phyloP scores from a whole-genome alignment of 2,329 filamentous ascomycete species.

The Aspergillus flavus region DNA sequence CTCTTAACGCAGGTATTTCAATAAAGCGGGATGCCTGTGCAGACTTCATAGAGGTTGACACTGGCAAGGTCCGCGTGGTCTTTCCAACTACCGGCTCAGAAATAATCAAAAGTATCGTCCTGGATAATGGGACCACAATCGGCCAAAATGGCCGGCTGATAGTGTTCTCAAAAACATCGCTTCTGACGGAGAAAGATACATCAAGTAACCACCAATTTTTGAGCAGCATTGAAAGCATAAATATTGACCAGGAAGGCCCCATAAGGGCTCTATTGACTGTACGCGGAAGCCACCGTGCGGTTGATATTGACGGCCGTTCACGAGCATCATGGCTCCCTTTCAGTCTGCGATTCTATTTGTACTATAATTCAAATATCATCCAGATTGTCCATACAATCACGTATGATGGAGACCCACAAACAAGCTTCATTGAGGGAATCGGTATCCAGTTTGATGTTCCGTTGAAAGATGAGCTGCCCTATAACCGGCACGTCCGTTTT shows the following conservation, averaged over 20 bases:
- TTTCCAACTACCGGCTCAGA: background rate
- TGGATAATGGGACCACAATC: background rate
- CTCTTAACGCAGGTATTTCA: conserved; percentile 32
- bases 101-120: background rate
- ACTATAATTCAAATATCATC: conserved; percentile 59
- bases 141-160: background rate
- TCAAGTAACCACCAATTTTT: background rate
- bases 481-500: conserved; percentile 62
- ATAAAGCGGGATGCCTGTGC: background rate
- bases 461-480: conserved; percentile 54
- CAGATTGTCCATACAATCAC: conserved; percentile 59
- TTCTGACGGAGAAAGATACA: background rate
- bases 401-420: conserved; percentile 54
- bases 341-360: conserved; percentile 61
- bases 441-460: conserved; percentile 45
- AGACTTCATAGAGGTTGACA: background rate
- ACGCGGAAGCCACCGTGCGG: conserved; percentile 41
- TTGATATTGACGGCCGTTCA: conserved; percentile 33
- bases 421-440: conserved; percentile 57
- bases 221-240: background rate
- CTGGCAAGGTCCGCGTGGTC: background rate
- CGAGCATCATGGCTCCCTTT: conserved; percentile 56
- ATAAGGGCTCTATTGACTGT: conserved; percentile 54
- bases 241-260: conserved; percentile 36
- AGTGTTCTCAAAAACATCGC: background rate